Percentiles rank a stretch among this genome's conserved stretches.
phyloP scores from a whole-genome alignment of 2,329 filamentous ascomycete genomes.

The Penicillium italicum region DNA sequence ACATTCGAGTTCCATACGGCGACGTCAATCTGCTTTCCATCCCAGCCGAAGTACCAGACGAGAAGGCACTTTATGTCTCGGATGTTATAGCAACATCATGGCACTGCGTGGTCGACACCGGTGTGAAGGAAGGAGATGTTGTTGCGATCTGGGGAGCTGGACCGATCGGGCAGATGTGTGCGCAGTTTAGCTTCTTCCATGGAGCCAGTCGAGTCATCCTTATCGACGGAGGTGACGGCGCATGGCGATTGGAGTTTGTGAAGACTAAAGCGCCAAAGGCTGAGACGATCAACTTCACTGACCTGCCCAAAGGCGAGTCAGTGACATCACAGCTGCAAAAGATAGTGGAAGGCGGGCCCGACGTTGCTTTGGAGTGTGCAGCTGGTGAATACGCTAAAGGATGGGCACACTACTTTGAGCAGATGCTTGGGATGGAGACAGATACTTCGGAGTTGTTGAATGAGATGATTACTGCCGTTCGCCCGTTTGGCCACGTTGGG shows the following conservation, averaged over 20 bases:
- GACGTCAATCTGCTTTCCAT: constrained; percentile 78
- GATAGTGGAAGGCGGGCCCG: constrained; percentile 68
- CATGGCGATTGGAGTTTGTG: constrained; percentile 65
- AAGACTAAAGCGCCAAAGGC: constrained; percentile 62
- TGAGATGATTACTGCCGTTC: constrained; percentile 51
- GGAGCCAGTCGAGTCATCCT: constrained; percentile 74
- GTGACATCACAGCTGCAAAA: constrained; percentile 72
- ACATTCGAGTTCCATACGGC: constrained; percentile 73
- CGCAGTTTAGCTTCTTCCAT: constrained; percentile 63
- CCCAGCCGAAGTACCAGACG: constrained; percentile 75
- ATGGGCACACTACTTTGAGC: constrained; percentile 59
- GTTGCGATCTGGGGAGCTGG: constrained; percentile 87
- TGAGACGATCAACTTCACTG: constrained; percentile 66
- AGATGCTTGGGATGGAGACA: constrained; percentile 67
- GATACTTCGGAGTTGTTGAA: constrained; percentile 69
- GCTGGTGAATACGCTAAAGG: constrained; percentile 62
- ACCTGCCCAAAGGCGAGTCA: constrained; percentile 58
- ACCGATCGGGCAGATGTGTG: constrained; percentile 77
- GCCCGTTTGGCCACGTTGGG: constrained; percentile 63
- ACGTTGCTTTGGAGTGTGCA: constrained; percentile 68
- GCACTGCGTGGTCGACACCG: constrained; percentile 78
- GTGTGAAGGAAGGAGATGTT: constrained; percentile 69
- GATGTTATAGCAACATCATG: constrained; percentile 78
- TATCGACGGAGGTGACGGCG: constrained; percentile 65
- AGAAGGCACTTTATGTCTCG: constrained; percentile 76